These are phyloP conservation scores for Pyrenochaeta sp. DNA, from an alignment of 2,329 filamentous ascomycete species.

Conservation along the genomic window DNA sequence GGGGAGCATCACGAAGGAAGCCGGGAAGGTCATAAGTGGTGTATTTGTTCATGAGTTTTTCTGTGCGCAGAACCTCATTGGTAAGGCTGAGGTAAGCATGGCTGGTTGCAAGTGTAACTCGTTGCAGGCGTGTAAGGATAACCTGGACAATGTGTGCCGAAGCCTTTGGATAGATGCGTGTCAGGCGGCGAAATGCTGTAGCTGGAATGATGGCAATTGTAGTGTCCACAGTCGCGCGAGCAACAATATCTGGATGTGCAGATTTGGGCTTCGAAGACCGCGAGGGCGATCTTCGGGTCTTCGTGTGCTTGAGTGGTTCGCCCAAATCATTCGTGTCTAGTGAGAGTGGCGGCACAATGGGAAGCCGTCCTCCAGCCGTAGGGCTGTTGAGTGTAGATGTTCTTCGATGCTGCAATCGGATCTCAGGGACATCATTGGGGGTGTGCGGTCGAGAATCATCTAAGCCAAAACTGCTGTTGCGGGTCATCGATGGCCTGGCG, in stretches of 20 bases:
- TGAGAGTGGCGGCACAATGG: conserved; percentile 77
- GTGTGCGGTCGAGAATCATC: conserved; percentile 44
- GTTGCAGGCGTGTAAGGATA: conserved; percentile 90
- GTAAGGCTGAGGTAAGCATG: conserved; percentile 94
- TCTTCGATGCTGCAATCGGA: conserved; percentile 33
- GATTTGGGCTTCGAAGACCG: conserved; percentile 67
- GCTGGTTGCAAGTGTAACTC: conserved; percentile 92
- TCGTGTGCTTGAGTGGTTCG: conserved; percentile 30
- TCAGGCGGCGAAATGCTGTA: conserved; percentile 91
- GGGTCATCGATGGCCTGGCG: conserved; percentile 28
- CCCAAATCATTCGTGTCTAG: conserved; percentile 61
- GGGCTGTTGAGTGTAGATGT: conserved; percentile 46
- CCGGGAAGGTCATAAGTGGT: conserved; percentile 93
- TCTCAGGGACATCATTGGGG: conserved; percentile 31
- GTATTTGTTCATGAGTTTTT: conserved; percentile 92
- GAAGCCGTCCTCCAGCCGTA: conserved; percentile 48
- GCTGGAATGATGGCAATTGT: conserved; percentile 98
- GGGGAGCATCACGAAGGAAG: conserved; percentile 81
- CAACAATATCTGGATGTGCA: conserved; percentile 95
- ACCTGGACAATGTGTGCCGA: conserved; percentile 98
- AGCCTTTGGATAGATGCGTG: conserved; percentile 92
- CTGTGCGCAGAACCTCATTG: conserved; percentile 89
- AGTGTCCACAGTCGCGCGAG: conserved; percentile 93
- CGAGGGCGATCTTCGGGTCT: conserved; percentile 33
- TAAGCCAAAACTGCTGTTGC: conserved; percentile 41